Evolutionary conservation across 1,284 basidiomycete species (phyloP), one percentile per base, ranked within the genome.

Genomic region (Thelephora terrestris): DNA sequence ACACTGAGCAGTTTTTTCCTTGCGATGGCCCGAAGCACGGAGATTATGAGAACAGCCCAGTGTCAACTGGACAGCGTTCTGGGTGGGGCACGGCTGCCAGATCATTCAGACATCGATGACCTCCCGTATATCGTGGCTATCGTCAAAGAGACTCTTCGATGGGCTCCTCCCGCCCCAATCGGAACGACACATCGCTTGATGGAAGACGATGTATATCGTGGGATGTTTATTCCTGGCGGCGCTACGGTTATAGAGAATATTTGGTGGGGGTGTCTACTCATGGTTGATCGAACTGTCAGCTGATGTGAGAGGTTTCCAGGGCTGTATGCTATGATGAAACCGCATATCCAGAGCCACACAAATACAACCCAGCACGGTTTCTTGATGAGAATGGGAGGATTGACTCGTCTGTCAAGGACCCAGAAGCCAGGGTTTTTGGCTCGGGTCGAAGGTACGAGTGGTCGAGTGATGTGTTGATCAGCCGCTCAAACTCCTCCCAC

Each of bases 161-260:
- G 46, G 50, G 34, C 34, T 23, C 47, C 50, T 7, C 46, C 45
- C n/a, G 16, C 43, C 4, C 46, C 49, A 24, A 27, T 37, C 1
- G 43, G 51, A 51, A 32, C 44, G 9, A 37, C 50, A 3, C 68
- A 66, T 47, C 35, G 49, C 9, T 40, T 61, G 7, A 49, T 53
- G 7, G 50, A 53, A 9, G 68, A 69, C n/a, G 67, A 68, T 42
- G 58, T 61, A 18, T 70, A 67, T 48, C 56, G 62, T 16, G 67
- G 65, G 5, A 66, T 65, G 48, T 52, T 57, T 12, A 57, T 70
- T 6, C 66, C 66, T 2, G 56, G 55, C n/a, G 65, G 62, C 4
- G 60, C 66, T 3, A 57, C 65, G 27, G 54, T 69, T 14, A 54
- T 66, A 12, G 53, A 56, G 5, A 68, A 68, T 51, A 47, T 50